Base-by-base conservation (phyloP, 2,329 filamentous ascomycete species). In the Colletotrichum chrysophilum region DNA sequence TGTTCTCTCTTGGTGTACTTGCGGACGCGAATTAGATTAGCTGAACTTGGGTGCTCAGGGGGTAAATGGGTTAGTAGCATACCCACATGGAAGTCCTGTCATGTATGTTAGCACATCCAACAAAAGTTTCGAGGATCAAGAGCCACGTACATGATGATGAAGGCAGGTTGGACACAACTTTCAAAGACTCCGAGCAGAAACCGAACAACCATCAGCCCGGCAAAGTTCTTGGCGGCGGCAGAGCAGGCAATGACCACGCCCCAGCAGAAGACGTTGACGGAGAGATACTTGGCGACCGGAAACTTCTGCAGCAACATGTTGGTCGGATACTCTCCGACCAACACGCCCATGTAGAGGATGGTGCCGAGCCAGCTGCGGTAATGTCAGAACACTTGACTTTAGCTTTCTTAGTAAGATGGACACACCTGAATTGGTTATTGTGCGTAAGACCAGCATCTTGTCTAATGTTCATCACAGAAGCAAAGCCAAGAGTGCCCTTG, bases 271-370 rank as follows among this genome's bases (percentile, higher is more conserved):
- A 88, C 83, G 16, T 75, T 75, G 38, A 10, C 36, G 30, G 62
- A 55, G 10, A 75, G 21, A 24, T 68, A 68, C 32, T 75, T 75
- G n/a, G 70, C 70, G 12, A 65, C 58, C 1, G 73, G 73, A 5
- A 89, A 83, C 0, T 78, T 68, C 2, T 91, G 88, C 88, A 92
- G 91, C 16, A 93, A 82, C 52, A 67, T 90, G 88, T 4, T 89
- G 86, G 77, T 90, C 90, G 0, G 90, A 91, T 1, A 93, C 75
- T 92, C 89, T 89, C 90, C 92, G 52, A 83, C 88, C 34, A 93
- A 85, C 79, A 93, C 90, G 2, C 90, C 91, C 30, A 93, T 91
- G 1, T 91, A 86, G 1, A 87, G 84, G 48, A 93, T 91, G 4
- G 89, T 91, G 14, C 89, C 88, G 18, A 93, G 81, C n/a, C 92